Evolutionary conservation across 768 basidiomycete genomes (phyloP).

Genomic region (Hygrophoropsis aurantiaca): DNA sequence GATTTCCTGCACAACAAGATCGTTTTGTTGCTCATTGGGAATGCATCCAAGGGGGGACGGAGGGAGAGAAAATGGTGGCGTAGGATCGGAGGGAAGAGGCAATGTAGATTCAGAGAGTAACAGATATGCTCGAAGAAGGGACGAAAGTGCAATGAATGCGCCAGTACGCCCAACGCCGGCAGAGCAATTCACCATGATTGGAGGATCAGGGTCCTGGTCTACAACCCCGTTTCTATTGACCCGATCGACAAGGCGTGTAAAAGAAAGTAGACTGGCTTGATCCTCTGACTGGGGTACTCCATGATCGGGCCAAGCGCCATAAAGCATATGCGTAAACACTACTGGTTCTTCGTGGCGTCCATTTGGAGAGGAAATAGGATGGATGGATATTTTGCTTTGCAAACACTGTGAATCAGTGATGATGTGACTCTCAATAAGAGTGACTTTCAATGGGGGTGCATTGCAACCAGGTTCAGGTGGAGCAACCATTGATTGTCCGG

Average conservation of each 20-base stretch:
- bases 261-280: slow-evolving; percentile 56
- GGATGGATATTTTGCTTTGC: slow-evolving; percentile 58
- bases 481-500: slow-evolving; percentile 53
- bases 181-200: slow-evolving; percentile 80
- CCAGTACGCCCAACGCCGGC: slow-evolving; percentile 89
- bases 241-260: slow-evolving; percentile 62
- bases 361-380: slow-evolving; percentile 30
- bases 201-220: slow-evolving; percentile 59
- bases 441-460: slow-evolving; percentile 53
- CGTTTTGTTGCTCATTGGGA: slow-evolving; percentile 45
- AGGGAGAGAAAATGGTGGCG: slow-evolving; percentile 18
- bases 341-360: slow-evolving; percentile 33
- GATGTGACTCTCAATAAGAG: slow-evolving; percentile 44
- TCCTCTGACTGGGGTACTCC: slow-evolving; percentile 71
- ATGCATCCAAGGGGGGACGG: slow-evolving; percentile 61
- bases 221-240: slow-evolving; percentile 50
- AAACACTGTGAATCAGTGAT: slow-evolving; percentile 61
- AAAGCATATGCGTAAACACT: slow-evolving; percentile 71
- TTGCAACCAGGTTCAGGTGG: slow-evolving; percentile 43
- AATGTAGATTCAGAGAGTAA: slow-evolving; percentile 37
- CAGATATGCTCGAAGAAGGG: slow-evolving; percentile 64
- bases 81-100: slow-evolving; percentile 21
- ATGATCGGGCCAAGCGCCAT: slow-evolving; percentile 81
- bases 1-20: slow-evolving; percentile 68
- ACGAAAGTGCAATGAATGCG: slow-evolving; percentile 78